These are phyloP conservation scores for Penicillium cinerascens DNA, from an alignment of 495 filamentous ascomycete genomes.

Conservation along the genomic window DNA sequence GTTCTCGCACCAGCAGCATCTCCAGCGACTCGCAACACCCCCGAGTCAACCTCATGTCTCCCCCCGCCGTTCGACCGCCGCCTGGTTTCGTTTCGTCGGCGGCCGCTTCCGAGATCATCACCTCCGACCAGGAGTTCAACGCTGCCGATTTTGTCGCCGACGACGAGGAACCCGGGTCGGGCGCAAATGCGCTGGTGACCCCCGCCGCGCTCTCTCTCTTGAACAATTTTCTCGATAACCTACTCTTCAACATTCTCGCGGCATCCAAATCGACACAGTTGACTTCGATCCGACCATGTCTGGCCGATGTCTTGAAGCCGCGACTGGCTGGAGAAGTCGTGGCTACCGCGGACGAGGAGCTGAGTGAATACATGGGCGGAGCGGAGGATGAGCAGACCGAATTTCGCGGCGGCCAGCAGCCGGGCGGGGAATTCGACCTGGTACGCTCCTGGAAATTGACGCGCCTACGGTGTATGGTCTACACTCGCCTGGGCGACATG, in stretches of 20 bases:
- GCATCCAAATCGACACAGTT: conserved; percentile 80
- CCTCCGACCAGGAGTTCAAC: conserved; percentile 76
- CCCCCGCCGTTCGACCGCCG: conserved; percentile 69
- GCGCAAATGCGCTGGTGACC: conserved; percentile 63
- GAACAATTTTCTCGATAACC: conserved; percentile 91
- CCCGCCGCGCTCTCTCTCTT: conserved; percentile 71
- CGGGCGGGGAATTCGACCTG: conserved; percentile 69
- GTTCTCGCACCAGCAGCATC: conserved; percentile 45
- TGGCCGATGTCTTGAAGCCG: conserved; percentile 82
- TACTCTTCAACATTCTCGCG: conserved; percentile 83
- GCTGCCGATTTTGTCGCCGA: conserved; percentile 62
- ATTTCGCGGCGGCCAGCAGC: conserved; percentile 49
- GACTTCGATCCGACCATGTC: conserved; percentile 71
- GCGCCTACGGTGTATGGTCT: conserved; percentile 93
- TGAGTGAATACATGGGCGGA: conserved; percentile 80
- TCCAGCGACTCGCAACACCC: conserved; percentile 44
- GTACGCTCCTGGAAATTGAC: conserved; percentile 88
- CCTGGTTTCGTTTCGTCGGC: conserved; percentile 86
- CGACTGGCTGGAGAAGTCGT: conserved; percentile 86
- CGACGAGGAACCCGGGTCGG: conserved; percentile 56
- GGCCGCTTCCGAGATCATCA: conserved; percentile 89
- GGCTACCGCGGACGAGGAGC: conserved; percentile 82
- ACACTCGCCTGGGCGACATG: conserved; percentile 92
- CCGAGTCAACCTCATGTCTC: conserved; percentile 51
- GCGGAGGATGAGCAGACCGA: conserved; percentile 66